Conservation (phyloP, 495 filamentous ascomycete species). For the Podospora fimiseda region DNA sequence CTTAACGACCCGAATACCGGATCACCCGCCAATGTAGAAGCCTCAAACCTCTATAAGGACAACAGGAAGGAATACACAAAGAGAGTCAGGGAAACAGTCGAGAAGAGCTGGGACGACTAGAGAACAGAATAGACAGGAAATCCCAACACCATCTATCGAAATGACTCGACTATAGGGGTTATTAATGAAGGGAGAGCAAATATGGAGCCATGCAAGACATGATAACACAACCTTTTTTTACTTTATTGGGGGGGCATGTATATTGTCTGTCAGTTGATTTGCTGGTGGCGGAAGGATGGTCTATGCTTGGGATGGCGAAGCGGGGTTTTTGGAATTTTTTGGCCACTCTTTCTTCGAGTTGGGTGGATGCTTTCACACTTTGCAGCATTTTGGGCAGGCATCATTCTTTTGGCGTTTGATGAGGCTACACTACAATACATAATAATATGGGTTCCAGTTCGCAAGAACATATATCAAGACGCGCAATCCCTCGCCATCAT, state of each 20-base stretch:
- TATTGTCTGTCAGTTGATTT: not conserved
- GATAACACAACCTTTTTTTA: not conserved
- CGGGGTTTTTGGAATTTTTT: not conserved
- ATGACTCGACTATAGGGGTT: not conserved
- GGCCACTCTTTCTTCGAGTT: not conserved
- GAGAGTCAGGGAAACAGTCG: constrained; percentile 90
- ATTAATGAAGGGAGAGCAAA: not conserved
- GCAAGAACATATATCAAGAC: not conserved
- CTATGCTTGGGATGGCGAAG: not conserved
- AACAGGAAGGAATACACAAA: constrained; percentile 95
- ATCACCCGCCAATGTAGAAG: constrained; percentile 95
- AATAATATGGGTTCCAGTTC: not conserved
- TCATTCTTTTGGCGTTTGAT: not conserved
- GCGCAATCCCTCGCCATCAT: not conserved
- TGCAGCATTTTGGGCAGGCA: not conserved
- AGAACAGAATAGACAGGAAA: not conserved
- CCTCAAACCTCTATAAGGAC: constrained; percentile 97
- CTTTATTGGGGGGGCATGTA: not conserved
- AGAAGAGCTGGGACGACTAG: constrained; percentile 98
- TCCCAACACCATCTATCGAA: not conserved
- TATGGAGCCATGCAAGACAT: not conserved
- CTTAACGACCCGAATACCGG: constrained; percentile 97
- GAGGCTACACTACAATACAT: no score
- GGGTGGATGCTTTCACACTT: not conserved
- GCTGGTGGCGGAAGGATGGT: not conserved